Evolutionary conservation across 176 grass and related monocot species (phyloP).

Genomic region (Elaeis guineensis): DNA sequence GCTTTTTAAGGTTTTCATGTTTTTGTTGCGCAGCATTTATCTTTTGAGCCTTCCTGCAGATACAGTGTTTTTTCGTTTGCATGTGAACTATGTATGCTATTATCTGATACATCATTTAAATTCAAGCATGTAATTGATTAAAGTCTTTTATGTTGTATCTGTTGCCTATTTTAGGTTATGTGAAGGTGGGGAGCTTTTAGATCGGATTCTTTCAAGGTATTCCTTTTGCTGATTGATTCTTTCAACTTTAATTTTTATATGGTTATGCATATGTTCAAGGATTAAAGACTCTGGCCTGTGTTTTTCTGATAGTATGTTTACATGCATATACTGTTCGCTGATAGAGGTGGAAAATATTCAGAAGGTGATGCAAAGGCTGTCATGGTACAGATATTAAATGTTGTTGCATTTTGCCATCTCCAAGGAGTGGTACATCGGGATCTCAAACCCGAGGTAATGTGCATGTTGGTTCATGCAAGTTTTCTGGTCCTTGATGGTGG

Average conservation of each 20-base stretch:
- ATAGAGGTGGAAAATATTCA: constrained; percentile 70
- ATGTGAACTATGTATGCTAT: background rate
- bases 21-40: no score
- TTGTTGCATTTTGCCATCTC: constrained; percentile 76
- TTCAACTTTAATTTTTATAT: background rate
- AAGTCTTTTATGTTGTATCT: background rate
- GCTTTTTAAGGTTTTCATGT: no score
- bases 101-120: background rate
- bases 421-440: constrained; percentile 84
- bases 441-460: constrained; percentile 74
- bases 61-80: no score
- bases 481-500: no score
- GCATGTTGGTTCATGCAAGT: background rate
- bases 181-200: constrained; percentile 62
- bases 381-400: constrained; percentile 63
- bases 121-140: background rate
- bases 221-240: constrained; percentile 6
- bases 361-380: constrained; percentile 83
- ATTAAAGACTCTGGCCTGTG: no score
- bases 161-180: constrained; percentile 43
- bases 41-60: no score
- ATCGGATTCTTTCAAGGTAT: constrained; percentile 83
- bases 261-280: no score
- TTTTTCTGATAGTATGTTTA: background rate
- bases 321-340: constrained; percentile 13